Evolutionary conservation across 345 rosid species (phyloP).

Genomic region (Rhodamnia argentea): DNA sequence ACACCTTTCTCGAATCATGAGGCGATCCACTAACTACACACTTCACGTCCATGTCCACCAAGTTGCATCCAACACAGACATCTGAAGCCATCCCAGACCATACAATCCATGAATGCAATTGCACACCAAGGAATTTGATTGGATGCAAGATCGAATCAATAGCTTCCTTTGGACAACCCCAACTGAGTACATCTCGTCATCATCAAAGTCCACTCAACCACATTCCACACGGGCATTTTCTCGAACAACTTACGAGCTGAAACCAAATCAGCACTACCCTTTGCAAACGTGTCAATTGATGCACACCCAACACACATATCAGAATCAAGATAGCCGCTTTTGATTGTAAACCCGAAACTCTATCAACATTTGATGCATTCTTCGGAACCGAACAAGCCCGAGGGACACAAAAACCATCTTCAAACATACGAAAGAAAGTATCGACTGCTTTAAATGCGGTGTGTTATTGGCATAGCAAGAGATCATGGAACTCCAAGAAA

Average conservation of each 20-base stretch:
- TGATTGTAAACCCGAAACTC: neutral
- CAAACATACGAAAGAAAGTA: neutral
- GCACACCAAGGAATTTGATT: constrained; percentile 17
- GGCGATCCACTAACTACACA: constrained; percentile 35
- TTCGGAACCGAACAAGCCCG: constrained; percentile 43
- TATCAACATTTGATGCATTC: constrained; percentile 16
- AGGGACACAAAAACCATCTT: neutral
- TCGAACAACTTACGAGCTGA: neutral
- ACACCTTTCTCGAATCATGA: constrained; percentile 46
- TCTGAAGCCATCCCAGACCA: constrained; percentile 35
- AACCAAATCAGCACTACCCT: constrained; percentile 12
- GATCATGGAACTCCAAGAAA: too few relatives aligned
- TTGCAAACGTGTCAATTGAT: neutral
- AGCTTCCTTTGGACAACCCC: constrained; percentile 40
- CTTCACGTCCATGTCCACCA: constrained; percentile 69
- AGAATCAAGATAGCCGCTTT: too few relatives aligned
- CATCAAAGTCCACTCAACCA: constrained; percentile 12
- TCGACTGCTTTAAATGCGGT: neutral
- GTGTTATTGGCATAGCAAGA: neutral
- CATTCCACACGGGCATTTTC: too few relatives aligned
- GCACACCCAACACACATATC: too few relatives aligned
- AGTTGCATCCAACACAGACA: constrained; percentile 57
- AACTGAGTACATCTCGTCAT: constrained; percentile 42
- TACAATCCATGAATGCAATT: constrained; percentile 56
- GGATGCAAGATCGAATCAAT: neutral